phyloP scores from a whole-genome alignment of 2,329 filamentous ascomycete species.

The Cladosporium cucumerinum region DNA sequence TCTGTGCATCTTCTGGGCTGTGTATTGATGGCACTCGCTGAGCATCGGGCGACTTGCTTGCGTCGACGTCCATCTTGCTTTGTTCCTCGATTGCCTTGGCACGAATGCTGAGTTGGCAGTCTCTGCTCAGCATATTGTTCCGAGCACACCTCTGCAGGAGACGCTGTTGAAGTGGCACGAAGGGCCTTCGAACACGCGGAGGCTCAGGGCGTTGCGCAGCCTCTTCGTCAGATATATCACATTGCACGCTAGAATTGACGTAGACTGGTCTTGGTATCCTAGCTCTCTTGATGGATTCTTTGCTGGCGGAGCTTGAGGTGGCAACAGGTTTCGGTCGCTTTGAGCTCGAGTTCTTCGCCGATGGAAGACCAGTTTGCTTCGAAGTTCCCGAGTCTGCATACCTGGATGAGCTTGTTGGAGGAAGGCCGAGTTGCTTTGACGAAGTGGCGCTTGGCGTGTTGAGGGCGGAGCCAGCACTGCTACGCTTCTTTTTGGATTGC shows the following conservation, averaged over 20 bases:
- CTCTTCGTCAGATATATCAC: constrained; percentile 36
- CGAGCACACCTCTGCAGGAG: constrained; percentile 34
- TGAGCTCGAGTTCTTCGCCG: constrained; percentile 20
- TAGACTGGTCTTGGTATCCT: constrained; percentile 31
- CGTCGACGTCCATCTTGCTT: constrained; percentile 46
- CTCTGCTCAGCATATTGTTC: constrained; percentile 26
- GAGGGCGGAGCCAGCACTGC: constrained; percentile 53
- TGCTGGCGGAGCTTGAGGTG: constrained; percentile 7
- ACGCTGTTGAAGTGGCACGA: constrained; percentile 31
- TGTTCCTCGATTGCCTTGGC: constrained; percentile 31
- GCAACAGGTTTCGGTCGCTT: constrained; percentile 21
- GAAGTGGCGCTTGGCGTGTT: constrained; percentile 48
- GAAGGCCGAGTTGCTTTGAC: constrained; percentile 40
- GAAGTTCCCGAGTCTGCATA: constrained; percentile 30
- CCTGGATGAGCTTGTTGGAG: constrained; percentile 29
- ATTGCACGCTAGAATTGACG: constrained; percentile 31
- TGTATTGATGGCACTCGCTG: not conserved
- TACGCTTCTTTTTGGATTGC: constrained; percentile 54
- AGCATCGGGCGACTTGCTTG: not conserved
- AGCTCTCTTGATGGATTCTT: not conserved
- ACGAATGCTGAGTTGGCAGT: constrained; percentile 1
- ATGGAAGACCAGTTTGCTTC: constrained; percentile 23
- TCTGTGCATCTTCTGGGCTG: not conserved
- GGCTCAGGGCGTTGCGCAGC: constrained; percentile 19
- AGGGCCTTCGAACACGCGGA: constrained; percentile 25